These are phyloP conservation scores for Solanum commersonii DNA, from an alignment of 257 asterid genomes.

Conservation along the genomic window DNA sequence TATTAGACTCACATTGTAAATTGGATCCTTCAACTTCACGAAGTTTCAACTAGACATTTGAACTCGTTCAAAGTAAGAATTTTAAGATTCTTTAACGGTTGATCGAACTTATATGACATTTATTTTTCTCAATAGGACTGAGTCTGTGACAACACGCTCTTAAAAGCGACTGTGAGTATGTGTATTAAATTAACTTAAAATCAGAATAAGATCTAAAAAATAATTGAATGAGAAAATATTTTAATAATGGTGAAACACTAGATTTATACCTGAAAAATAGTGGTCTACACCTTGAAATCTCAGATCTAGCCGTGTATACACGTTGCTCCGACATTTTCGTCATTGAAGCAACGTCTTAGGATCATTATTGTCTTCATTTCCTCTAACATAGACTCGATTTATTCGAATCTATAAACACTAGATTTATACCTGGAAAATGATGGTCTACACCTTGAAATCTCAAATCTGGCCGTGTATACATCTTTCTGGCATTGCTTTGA, in stretches of 20 bases:
- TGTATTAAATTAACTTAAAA: no score
- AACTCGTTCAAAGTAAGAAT: no score
- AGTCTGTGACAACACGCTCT: background rate
- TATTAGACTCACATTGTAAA: no score
- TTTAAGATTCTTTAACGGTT: background rate
- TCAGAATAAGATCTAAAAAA: background rate
- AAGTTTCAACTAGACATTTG: no score
- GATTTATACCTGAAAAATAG: background rate
- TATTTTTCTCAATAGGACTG: background rate
- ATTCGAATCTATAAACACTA: background rate
- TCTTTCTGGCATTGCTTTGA: no score
- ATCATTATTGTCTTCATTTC: background rate
- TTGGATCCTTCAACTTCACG: no score
- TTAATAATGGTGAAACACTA: background rate
- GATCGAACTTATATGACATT: background rate
- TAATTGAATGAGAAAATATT: background rate
- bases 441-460: no score
- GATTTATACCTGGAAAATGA: no score
- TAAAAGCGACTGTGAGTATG: background rate
- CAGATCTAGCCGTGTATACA: background rate
- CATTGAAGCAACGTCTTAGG: no score
- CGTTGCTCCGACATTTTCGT: background rate
- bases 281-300: background rate
- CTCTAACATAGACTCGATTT: background rate
- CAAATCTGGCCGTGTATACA: no score